A percentile compares a stretch with the other conserved stretches of the same genome.
Conservation (phyloP, 306 rosid species). For the Hippophae gyantsensis region DNA sequence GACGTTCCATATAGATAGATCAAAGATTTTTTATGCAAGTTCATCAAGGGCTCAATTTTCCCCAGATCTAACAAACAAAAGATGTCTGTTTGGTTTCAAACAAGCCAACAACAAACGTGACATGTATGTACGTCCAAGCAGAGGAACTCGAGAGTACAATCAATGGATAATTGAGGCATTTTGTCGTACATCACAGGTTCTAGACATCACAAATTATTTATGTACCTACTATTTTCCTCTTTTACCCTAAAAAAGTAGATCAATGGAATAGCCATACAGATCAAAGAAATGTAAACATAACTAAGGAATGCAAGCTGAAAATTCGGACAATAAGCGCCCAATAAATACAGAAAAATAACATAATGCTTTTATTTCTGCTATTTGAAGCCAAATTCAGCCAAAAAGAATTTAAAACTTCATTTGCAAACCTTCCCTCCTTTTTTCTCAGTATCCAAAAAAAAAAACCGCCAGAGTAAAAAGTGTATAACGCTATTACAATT, state of each 20-base stretch:
- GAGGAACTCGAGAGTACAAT: not conserved
- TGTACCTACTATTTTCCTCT: not conserved
- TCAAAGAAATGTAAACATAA: conserved; percentile 1
- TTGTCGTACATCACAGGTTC: not conserved
- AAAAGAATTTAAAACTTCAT: conserved; percentile 5
- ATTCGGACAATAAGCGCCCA: not conserved
- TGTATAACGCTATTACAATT: not conserved
- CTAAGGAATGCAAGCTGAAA: not conserved
- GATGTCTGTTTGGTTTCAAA: too few species aligned
- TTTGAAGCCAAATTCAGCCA: not conserved
- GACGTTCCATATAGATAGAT: not conserved
- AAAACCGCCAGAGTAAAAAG: not conserved
- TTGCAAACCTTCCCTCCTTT: conserved; percentile 6
- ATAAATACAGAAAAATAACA: not conserved
- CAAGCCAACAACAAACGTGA: too few species aligned
- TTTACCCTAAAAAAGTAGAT: not conserved
- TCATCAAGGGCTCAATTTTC: conserved; percentile 1
- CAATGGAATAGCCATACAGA: conserved; percentile 4
- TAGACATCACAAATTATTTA: not conserved
- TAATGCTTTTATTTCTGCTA: not conserved
- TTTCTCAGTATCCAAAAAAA: conserved; percentile 5
- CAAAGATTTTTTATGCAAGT: not conserved
- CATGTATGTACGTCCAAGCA: not conserved
- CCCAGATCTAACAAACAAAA: conserved; percentile 8
- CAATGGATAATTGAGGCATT: not conserved